Base-by-base conservation (phyloP, 257 asterid genomes). In the Sherardia arvensis region DNA sequence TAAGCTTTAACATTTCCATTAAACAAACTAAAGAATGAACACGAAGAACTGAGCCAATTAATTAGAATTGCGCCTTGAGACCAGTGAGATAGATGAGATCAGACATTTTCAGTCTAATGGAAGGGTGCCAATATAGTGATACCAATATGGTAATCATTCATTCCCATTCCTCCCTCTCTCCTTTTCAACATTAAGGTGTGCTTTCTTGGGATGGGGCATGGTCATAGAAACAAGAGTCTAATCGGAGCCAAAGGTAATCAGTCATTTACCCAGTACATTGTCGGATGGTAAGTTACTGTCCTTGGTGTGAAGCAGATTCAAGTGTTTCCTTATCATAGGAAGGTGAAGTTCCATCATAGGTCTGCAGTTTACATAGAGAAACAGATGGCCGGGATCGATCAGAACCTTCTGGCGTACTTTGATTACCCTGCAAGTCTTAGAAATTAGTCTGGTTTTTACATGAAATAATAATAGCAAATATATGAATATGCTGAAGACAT, bases 361-460 rank as follows among this genome's bases (percentile, higher is more conserved):
- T 49, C 22, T 67, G 23, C 66, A 21, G 54, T 15, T 38, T 32
- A 22, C 10, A 18, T 2, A 27, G 21, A 23, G 54, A 68, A 15
- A 25, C 38, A 34, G 47, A 30, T 15, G 25, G 66, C 51, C 30
- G 40, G 27, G 53, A 47, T 67, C n/a, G 47, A 6, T 33, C 40
- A 27, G 56, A 12, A 34, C 62, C 62, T 49, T 49, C 66, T 9
- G 55, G 1, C 26, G 53, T 28, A 60, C 29, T 68, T 40, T 15
- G 62, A 10, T 18, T 40, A 51, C 56, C 67, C 73, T 68, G 65
- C 32, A 68, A 49, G 11, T 23, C 45, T 33, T 11, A n/a, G 45
- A 33, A 17, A 22, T 22, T 36, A 43, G 56, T 49, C 34, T 61
- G 34, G 29, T n/a, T 5, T 38, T n/a, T 10, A 59, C 21, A 34